Evolutionary conservation across 1,139 yeast genomes (phyloP), one percentile per base, ranked within the genome.

Genomic region (Sugiyamaella xylanicola): DNA sequence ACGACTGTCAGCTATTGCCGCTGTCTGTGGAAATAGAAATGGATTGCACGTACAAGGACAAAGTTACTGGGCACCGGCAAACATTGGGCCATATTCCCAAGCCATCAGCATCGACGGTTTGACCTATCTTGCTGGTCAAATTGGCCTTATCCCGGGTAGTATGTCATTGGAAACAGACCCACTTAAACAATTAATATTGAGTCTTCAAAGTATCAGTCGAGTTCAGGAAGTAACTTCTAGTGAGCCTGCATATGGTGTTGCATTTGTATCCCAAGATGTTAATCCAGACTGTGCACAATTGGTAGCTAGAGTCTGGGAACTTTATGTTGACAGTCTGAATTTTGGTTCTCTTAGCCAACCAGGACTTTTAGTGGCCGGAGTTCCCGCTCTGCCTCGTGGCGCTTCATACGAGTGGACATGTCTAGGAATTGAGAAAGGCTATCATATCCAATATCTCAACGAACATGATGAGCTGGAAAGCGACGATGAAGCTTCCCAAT

Each of bases 1-100:
- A 1, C 87, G 83, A 61, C 67, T 91, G 11, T 87, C 95, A 0
- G 83, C 87, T 37, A 73, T 78, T 3, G 77, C 78, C 9, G 40
- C 55, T 1, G 39, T 53, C 35, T 53, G 61, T 22, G 49, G 51
- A 8, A 56, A 61, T 11, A 63, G 65, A 1, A 57, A 66, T 50
- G 97, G 98, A 0, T 74, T 93, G 21, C 98, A 93, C 67, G 89
- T 93, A 3, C 90, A 93, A 64, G 90, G 98, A 0, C 77, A 93
- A 56, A 90, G 97, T 27, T 91, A 86, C 69, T 93, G 99, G 99
- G 97, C 97, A 0, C 99, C 99, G 0, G 95, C 96, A 47, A 93
- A 93, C 64, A 93, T 93, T 55, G 99, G 99, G 0, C 99, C 99
- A 0, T 93, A 93, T 68, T 92, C 99, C 0, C 99, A 93, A 70